These are phyloP conservation scores for Colletotrichum camelliae DNA, from an alignment of 2,329 filamentous ascomycete genomes.

Conservation along the genomic window DNA sequence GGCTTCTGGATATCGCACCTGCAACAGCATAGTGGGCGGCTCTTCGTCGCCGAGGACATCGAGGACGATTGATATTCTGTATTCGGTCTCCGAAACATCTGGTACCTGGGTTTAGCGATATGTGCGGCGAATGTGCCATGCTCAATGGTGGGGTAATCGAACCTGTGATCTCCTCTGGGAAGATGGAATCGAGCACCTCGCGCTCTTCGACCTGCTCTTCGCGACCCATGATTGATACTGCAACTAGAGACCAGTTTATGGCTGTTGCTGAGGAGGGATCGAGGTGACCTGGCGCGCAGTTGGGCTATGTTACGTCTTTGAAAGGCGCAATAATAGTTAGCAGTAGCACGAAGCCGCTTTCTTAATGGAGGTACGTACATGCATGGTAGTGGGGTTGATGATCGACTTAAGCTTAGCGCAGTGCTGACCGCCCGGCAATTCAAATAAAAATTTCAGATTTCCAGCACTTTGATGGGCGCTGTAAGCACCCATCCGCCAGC, in stretches of 20 bases:
- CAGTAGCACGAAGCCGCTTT: not conserved
- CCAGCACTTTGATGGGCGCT: conserved; percentile 3
- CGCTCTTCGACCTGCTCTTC: conserved; percentile 97
- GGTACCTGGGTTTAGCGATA: conserved; percentile 17
- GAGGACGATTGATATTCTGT: conserved; percentile 83
- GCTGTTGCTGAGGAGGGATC: not conserved
- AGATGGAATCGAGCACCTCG: conserved; percentile 97
- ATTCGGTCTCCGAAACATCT: conserved; percentile 93
- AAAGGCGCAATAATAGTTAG: not conserved
- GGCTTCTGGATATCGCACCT: conserved; percentile 85
- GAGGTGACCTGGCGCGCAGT: not conserved
- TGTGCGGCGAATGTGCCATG: not conserved
- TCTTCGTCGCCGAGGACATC: conserved; percentile 74
- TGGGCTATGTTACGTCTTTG: not conserved
- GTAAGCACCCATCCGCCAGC: not conserved
- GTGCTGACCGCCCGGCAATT: conserved; percentile 40
- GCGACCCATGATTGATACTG: conserved; percentile 58
- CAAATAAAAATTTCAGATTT: conserved; percentile 30
- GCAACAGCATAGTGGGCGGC: conserved; percentile 76
- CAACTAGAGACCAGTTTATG: not conserved
- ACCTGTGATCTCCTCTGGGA: conserved; percentile 97
- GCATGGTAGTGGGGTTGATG: conserved; percentile 18
- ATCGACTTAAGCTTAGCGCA: conserved; percentile 14
- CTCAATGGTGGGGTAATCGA: conserved; percentile 26
- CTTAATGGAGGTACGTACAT: conserved; percentile 15